Conservation (phyloP, 2,329 filamentous ascomycete species). For the Neoascochyta sp. region DNA sequence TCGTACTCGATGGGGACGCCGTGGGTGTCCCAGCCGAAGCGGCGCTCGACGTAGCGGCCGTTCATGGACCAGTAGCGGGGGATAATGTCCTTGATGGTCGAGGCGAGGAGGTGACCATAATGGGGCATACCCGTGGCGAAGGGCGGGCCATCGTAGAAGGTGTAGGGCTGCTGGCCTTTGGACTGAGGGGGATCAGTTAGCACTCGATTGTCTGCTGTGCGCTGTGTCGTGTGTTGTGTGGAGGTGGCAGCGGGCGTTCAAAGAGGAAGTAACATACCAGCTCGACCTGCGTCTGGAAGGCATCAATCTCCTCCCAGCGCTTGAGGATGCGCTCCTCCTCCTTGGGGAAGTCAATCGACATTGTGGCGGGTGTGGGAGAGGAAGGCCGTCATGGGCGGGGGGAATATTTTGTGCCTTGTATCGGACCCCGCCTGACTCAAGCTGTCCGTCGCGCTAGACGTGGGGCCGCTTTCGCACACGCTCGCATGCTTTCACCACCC, state of each 20-base stretch:
- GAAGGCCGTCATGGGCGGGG: slow-evolving; percentile 19
- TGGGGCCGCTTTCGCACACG: too few relatives aligned
- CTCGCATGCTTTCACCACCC: too few relatives aligned
- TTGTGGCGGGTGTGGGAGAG: slow-evolving; percentile 39
- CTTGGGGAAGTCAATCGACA: slow-evolving; percentile 90
- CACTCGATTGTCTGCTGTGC: background rate
- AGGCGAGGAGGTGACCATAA: slow-evolving; percentile 77
- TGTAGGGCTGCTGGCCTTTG: slow-evolving; percentile 76
- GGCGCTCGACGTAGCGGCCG: slow-evolving; percentile 83
- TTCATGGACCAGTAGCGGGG: slow-evolving; percentile 98
- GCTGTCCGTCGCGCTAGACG: too few relatives aligned
- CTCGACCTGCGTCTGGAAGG: slow-evolving; percentile 83
- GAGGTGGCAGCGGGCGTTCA: background rate
- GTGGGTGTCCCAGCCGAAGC: slow-evolving; percentile 95
- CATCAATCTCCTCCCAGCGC: slow-evolving; percentile 87
- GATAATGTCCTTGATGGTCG: slow-evolving; percentile 96
- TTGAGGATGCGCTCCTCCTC: slow-evolving; percentile 83
- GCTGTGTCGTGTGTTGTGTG: background rate
- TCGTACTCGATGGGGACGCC: slow-evolving; percentile 94
- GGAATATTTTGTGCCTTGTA: slow-evolving; percentile 16
- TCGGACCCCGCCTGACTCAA: slow-evolving; percentile 21
- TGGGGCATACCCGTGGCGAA: slow-evolving; percentile 59
- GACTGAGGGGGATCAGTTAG: slow-evolving; percentile 45
- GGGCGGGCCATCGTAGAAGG: slow-evolving; percentile 76
- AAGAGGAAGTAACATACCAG: slow-evolving; percentile 44